Evolutionary conservation across 805 yeast genomes (phyloP).

Genomic region (Metschnikowia lunata): DNA sequence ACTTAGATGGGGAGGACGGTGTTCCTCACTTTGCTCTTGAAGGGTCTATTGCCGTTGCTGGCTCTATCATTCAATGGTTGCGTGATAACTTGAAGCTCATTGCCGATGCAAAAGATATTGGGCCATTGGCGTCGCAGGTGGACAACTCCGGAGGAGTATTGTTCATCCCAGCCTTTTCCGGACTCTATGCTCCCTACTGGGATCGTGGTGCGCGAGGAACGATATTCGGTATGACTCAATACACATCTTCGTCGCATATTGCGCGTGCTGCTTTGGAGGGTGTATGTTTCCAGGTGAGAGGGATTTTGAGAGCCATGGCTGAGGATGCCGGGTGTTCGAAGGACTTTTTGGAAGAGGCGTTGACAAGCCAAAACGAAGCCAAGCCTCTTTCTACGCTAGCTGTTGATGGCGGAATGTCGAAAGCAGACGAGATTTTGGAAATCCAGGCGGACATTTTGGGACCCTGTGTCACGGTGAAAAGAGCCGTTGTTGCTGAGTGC

Average conservation of each 20-base stretch:
- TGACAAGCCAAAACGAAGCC: slow-evolving; percentile 40
- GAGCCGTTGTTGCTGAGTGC: slow-evolving; percentile 83
- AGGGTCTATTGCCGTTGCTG: slow-evolving; percentile 96
- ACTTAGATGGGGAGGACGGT: slow-evolving; percentile 41
- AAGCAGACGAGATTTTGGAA: slow-evolving; percentile 87
- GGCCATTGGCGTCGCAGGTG: slow-evolving; percentile 83
- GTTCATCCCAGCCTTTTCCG: slow-evolving; percentile 92
- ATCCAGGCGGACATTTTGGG: slow-evolving; percentile 91
- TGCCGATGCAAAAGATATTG: slow-evolving; percentile 78
- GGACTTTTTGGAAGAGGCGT: slow-evolving; percentile 54
- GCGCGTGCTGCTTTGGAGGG: slow-evolving; percentile 95
- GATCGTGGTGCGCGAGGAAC: slow-evolving; percentile 89
- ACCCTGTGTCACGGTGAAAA: slow-evolving; percentile 72
- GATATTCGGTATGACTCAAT: slow-evolving; percentile 88
- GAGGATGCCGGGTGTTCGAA: slow-evolving; percentile 67
- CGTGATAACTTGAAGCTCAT: slow-evolving; percentile 85
- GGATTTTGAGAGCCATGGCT: slow-evolving; percentile 86
- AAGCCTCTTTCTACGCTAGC: slow-evolving; percentile 52
- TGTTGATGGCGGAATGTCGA: slow-evolving; percentile 95
- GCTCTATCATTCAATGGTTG: slow-evolving; percentile 90
- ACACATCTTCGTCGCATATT: slow-evolving; percentile 85
- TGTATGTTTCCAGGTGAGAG: slow-evolving; percentile 89
- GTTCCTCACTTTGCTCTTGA: slow-evolving; percentile 85
- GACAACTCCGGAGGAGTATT: slow-evolving; percentile 85
- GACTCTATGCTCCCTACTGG: slow-evolving; percentile 96